Conservation (phyloP, 306 rosid genomes). For the Corylus heterophylla region DNA sequence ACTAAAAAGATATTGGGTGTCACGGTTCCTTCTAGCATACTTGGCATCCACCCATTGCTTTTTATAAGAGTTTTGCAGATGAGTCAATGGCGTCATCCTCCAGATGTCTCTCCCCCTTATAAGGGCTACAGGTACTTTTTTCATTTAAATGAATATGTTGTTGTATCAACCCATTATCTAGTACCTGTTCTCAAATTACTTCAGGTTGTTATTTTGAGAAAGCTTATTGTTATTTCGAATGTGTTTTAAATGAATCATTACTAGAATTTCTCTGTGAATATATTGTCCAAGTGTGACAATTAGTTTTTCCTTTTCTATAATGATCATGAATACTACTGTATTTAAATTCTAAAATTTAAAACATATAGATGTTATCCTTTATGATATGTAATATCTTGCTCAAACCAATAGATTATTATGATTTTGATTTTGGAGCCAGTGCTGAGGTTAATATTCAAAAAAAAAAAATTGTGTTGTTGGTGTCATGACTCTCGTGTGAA, state of each 20-base stretch:
- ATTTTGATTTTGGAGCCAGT: background rate
- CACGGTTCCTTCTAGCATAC: slow-evolving; percentile 79
- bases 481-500: slow-evolving; percentile 11
- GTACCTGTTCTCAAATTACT: background rate
- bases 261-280: background rate
- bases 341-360: background rate
- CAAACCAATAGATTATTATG: background rate
- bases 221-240: background rate
- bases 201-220: background rate
- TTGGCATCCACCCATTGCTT: slow-evolving; percentile 80
- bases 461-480: background rate
- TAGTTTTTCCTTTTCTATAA: background rate
- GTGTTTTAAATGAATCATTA: background rate
- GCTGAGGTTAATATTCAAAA: background rate
- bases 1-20: slow-evolving; percentile 73
- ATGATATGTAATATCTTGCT: background rate
- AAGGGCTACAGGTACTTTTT: slow-evolving; percentile 82
- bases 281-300: background rate
- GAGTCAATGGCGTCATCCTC: slow-evolving; percentile 92
- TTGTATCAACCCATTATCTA: slow-evolving; percentile 2
- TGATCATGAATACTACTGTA: background rate
- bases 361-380: background rate
- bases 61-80: slow-evolving; percentile 86
- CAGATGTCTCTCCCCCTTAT: slow-evolving; percentile 79
- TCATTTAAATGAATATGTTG: slow-evolving; percentile 1